A percentile compares a stretch with the other conserved stretches of the same genome.
Evolutionary conservation across 2,329 filamentous ascomycete genomes (phyloP).

Genomic region (Scedosporium minutisporum): DNA sequence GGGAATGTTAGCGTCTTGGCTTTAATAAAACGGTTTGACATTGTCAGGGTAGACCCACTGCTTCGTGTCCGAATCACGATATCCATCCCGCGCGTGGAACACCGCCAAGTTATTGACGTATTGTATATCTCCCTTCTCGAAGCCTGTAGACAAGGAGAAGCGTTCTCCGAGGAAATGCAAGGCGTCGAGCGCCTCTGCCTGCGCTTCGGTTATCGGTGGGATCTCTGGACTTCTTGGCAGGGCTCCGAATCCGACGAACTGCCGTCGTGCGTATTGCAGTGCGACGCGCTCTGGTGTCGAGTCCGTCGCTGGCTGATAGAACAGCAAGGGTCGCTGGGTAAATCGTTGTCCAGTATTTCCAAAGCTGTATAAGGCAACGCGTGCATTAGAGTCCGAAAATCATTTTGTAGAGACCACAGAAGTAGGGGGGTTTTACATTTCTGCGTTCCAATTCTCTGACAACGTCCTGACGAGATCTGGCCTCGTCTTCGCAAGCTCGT

Average conservation of each 20-base stretch:
- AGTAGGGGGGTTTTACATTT: slow-evolving; percentile 13
- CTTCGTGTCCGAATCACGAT: slow-evolving; percentile 32
- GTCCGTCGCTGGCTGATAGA: slow-evolving; percentile 39
- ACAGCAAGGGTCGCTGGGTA: slow-evolving; percentile 41
- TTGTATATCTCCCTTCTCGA: slow-evolving; percentile 42
- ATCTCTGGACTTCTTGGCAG: slow-evolving; percentile 40
- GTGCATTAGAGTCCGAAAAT: no score
- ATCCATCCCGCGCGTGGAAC: slow-evolving; percentile 42
- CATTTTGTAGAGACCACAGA: slow-evolving; percentile 12
- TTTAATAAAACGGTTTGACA: background rate
- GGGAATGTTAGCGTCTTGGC: background rate
- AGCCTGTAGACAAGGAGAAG: slow-evolving; percentile 32
- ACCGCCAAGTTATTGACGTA: slow-evolving; percentile 46
- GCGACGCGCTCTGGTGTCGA: slow-evolving; percentile 41
- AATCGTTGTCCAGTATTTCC: slow-evolving; percentile 31
- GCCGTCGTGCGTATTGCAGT: slow-evolving; percentile 40
- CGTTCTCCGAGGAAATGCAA: slow-evolving; percentile 40
- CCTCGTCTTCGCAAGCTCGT: slow-evolving; percentile 46
- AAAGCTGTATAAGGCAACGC: background rate
- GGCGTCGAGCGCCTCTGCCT: slow-evolving; percentile 42
- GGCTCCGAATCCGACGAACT: slow-evolving; percentile 9
- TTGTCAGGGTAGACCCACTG: slow-evolving; percentile 21
- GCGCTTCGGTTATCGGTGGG: slow-evolving; percentile 45
- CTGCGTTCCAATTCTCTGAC: slow-evolving; percentile 18
- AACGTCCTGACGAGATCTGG: slow-evolving; percentile 48